Evolutionary conservation across 78 protist species (phyloP), one percentile per base, ranked within the genome.

Genomic region (Isochrysis galbana): DNA sequence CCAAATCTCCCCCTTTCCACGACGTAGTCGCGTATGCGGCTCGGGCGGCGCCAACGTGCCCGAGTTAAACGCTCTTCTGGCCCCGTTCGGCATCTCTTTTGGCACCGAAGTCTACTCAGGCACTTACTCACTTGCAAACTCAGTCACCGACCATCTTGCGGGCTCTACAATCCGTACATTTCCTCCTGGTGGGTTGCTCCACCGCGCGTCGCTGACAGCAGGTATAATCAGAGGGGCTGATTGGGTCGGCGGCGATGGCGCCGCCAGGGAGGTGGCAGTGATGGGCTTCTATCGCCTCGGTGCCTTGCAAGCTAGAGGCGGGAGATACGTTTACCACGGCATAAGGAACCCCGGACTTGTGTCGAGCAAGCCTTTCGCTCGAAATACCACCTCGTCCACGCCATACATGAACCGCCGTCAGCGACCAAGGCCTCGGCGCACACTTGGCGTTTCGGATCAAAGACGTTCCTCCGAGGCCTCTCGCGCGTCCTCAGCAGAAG

Each of bases 1-100:
- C 67, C 19, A 54, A 10, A 54, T 10, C 67, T 10, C 10, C 32
- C 32, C 10, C 67, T 21, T 10, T 19, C 32, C 10, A 10, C 10
- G 19, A 19, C 32, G 19, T 10, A 23, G 23, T 23, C 74, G 74
- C 74, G 74, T 61, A 23, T 61, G 74, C 4, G 97, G 61, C 38
- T 96, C 97, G 4, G 98, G 98, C 32, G 99, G 98, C 26, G 44
- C 96, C 36, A 98, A 98, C 86, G 83, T 98, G 7, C 99, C 99
- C 0, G 97, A 98, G 2, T 88, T 98, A 54, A 98, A 98, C 93
- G 96, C 91, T 17, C 94, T 98, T n/a, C 92, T 98, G 36, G 87
- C 74, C 34, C 94, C 84, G 17, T 95, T 95, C 47, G 97, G 96
- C 41, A 90, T 97, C 17, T 95, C 92, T 34, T 67, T 98, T 41